phyloP scores from a whole-genome alignment of 257 asterid species.

The Nyctanthes arbortristis region DNA sequence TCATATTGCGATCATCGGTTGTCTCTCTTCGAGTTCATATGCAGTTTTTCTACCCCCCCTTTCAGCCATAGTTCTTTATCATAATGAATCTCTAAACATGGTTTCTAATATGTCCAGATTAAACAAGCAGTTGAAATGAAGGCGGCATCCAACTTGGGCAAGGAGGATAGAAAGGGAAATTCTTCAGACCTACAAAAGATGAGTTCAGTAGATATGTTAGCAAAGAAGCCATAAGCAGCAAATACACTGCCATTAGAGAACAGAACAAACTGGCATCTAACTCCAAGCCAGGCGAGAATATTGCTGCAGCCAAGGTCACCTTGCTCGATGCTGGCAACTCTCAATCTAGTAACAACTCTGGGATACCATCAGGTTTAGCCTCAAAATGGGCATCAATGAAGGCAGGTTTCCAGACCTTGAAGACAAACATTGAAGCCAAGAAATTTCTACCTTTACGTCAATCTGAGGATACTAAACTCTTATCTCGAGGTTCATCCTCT shows the following conservation, averaged over 20 bases:
- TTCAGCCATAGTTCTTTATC: not conserved
- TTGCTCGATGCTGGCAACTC: slow-evolving; percentile 57
- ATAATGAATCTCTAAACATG: not conserved
- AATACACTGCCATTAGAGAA: slow-evolving; percentile 79
- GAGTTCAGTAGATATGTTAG: slow-evolving; percentile 58
- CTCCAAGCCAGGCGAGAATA: slow-evolving; percentile 46
- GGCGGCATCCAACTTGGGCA: slow-evolving; percentile 35
- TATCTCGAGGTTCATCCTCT: slow-evolving; percentile 56
- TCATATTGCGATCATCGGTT: not conserved
- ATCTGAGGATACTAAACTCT: slow-evolving; percentile 45
- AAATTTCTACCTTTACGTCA: slow-evolving; percentile 70
- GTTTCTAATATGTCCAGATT: slow-evolving; percentile 42
- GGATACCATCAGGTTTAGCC: slow-evolving; percentile 59
- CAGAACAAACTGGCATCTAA: slow-evolving; percentile 51
- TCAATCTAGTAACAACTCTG: slow-evolving; percentile 30
- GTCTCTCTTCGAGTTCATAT: not conserved
- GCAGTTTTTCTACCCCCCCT: not conserved
- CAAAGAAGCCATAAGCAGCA: slow-evolving; percentile 84
- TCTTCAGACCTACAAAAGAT: slow-evolving; percentile 63
- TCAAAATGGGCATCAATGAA: slow-evolving; percentile 97
- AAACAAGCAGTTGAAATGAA: slow-evolving; percentile 51
- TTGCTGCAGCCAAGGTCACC: slow-evolving; percentile 76
- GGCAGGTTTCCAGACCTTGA: slow-evolving; percentile 76
- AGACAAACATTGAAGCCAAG: slow-evolving; percentile 74
- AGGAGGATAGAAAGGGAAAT: slow-evolving; percentile 61